These are phyloP conservation scores for Tetracladium maxilliforme DNA, from an alignment of 2,329 filamentous ascomycete genomes.

Conservation along the genomic window DNA sequence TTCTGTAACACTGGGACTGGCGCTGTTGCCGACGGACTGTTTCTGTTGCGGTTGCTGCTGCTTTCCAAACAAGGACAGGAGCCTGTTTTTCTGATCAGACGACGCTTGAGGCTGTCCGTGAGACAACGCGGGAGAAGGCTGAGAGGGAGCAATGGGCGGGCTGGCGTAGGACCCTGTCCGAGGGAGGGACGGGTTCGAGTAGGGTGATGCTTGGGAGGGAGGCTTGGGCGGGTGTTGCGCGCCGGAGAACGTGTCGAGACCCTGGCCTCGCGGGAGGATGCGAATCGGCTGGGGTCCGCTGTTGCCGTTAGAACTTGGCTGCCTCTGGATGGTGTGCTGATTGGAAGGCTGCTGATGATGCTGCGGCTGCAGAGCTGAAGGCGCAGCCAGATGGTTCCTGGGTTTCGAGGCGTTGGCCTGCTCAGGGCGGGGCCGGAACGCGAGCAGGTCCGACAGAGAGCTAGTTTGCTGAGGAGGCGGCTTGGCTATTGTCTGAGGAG, in stretches of 20 bases:
- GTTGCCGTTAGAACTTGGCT: no score
- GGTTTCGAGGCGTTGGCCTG: no score
- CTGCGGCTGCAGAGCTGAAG: no score
- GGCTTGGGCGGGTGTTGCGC: background rate
- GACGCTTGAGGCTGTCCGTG: background rate
- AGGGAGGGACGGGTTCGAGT: slow-evolving; percentile 11
- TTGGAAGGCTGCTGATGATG: no score
- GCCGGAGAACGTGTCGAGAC: no score
- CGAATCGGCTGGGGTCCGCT: no score
- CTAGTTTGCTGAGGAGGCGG: slow-evolving; percentile 1
- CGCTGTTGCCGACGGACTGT: slow-evolving; percentile 8
- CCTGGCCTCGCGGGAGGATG: no score
- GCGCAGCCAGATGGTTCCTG: no score
- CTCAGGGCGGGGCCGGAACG: no score
- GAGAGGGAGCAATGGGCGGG: background rate
- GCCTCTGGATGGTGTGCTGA: no score
- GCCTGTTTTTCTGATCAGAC: slow-evolving; percentile 26
- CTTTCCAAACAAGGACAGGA: slow-evolving; percentile 50
- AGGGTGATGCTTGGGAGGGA: slow-evolving; percentile 28
- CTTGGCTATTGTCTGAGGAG: slow-evolving; percentile 2
- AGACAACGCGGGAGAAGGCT: background rate
- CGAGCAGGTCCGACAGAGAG: no score
- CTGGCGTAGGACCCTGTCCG: slow-evolving; percentile 7
- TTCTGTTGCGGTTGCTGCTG: slow-evolving; percentile 6
- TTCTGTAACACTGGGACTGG: slow-evolving; percentile 14